Conservation (phyloP, 2,329 filamentous ascomycete species). For the Zasmidium angulare region DNA sequence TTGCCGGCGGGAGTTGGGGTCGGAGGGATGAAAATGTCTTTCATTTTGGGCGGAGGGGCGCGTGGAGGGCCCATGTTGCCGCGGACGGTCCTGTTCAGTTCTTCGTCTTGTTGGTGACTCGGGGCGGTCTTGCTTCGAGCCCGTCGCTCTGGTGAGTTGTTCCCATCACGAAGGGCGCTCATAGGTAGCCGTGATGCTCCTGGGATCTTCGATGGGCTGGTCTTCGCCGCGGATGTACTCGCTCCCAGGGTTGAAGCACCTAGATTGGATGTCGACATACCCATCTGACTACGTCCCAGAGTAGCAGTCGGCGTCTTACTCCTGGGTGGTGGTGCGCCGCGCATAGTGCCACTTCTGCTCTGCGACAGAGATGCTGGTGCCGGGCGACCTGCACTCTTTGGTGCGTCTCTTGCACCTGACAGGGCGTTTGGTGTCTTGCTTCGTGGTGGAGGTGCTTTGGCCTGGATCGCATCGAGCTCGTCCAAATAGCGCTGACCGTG, state of each 20-base stretch:
- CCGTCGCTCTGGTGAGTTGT: constrained; percentile 77
- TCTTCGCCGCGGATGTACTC: constrained; percentile 24
- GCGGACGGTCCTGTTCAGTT: constrained; percentile 42
- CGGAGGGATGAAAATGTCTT: constrained; percentile 67
- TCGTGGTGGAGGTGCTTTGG: constrained; percentile 55
- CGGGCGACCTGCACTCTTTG: constrained; percentile 30
- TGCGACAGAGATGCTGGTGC: constrained; percentile 16
- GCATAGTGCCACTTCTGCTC: constrained; percentile 41
- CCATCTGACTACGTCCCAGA: constrained; percentile 32
- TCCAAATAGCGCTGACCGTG: constrained; percentile 91
- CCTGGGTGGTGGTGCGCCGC: constrained; percentile 42
- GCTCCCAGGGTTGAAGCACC: constrained; percentile 29
- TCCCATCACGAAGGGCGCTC: constrained; percentile 66
- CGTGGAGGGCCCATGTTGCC: constrained; percentile 46
- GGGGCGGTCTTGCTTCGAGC: constrained; percentile 32
- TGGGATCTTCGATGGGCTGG: constrained; percentile 68
- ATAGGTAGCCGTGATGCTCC: constrained; percentile 59
- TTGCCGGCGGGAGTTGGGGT: constrained; percentile 45
- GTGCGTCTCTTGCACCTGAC: constrained; percentile 26
- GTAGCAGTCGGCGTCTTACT: constrained; percentile 46
- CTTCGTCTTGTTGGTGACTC: constrained; percentile 37
- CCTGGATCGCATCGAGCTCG: constrained; percentile 66
- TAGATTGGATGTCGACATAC: constrained; percentile 29
- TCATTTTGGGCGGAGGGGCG: constrained; percentile 87
- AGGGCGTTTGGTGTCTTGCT: constrained; percentile 64